Conservation (phyloP, 2,329 filamentous ascomycete genomes). For the Alternaria solani region DNA sequence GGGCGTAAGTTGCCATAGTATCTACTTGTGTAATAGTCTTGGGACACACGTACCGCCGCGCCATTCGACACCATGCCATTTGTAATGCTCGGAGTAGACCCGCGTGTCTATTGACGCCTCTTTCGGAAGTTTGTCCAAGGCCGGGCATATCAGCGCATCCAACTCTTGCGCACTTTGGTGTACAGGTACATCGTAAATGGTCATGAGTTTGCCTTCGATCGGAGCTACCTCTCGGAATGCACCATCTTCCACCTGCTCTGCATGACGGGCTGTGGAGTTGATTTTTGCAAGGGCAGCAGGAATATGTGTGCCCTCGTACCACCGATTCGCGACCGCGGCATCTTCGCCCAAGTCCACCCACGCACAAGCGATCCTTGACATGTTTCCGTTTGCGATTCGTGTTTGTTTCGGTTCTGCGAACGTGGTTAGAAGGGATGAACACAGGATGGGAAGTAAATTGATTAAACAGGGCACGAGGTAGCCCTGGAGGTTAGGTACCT, state of each 20-base stretch:
- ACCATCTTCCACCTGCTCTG: slow-evolving; percentile 18
- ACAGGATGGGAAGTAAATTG: not conserved
- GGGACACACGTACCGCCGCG: slow-evolving; percentile 14
- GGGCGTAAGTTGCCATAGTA: slow-evolving; percentile 3
- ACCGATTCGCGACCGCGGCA: slow-evolving; percentile 8
- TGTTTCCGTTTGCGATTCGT: not conserved
- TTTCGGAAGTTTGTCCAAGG: slow-evolving; percentile 7
- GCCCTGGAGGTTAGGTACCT: too few relatives aligned
- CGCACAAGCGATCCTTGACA: slow-evolving; percentile 23
- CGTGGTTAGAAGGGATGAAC: not conserved
- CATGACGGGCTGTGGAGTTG: slow-evolving; percentile 15
- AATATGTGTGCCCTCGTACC: slow-evolving; percentile 21
- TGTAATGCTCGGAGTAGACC: slow-evolving; percentile 17
- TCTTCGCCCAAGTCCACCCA: slow-evolving; percentile 22
- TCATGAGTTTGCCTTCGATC: slow-evolving; percentile 19
- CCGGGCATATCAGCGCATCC: slow-evolving; percentile 14
- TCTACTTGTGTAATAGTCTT: not conserved
- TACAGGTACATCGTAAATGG: slow-evolving; percentile 21
- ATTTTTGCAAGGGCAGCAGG: slow-evolving; percentile 15
- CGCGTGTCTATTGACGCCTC: slow-evolving; percentile 18
- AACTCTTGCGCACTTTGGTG: slow-evolving; percentile 13
- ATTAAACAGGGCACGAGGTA: slow-evolving; percentile 1
- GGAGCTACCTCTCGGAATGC: slow-evolving; percentile 21
- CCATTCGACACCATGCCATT: slow-evolving; percentile 20
- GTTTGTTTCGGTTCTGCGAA: not conserved